Conservation (phyloP, 176 grass and related monocot genomes). For the bread wheat (Triticum aestivum) region DNA sequence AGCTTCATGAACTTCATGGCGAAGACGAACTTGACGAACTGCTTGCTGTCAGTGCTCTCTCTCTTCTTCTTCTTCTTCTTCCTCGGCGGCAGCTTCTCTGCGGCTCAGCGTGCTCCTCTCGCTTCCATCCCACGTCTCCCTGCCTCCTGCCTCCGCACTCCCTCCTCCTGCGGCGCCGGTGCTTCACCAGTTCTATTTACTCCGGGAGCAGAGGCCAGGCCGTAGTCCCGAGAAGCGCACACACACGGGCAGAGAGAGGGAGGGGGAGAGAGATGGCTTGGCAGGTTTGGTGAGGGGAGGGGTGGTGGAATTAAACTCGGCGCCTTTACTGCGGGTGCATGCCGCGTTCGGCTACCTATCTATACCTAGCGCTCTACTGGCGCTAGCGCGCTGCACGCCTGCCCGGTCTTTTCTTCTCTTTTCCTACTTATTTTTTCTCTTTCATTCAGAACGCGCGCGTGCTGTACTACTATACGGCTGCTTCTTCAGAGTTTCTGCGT, state of each 20-base stretch:
- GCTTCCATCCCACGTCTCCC: conserved; percentile 46
- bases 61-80: background rate
- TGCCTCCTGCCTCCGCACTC: background rate
- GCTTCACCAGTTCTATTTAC: conserved; percentile 13
- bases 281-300: conserved; percentile 20
- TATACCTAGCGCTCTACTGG: background rate
- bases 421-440: background rate
- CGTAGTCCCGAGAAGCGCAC: conserved; percentile 45
- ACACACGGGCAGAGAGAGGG: background rate
- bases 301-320: conserved; percentile 39
- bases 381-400: background rate
- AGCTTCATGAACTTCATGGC: conserved; percentile 92
- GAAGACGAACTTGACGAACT: background rate
- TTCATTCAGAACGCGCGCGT: background rate
- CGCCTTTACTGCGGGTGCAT: conserved; percentile 25
- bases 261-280: background rate
- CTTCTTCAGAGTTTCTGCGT: background rate
- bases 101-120: conserved; percentile 32
- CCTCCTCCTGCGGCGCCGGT: background rate
- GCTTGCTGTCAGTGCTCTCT: background rate
- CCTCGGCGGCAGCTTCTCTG: conserved; percentile 36
- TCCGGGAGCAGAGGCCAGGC: conserved; percentile 16
- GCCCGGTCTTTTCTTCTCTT: background rate
- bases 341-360: background rate
- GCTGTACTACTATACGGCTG: too few species aligned